Percentiles rank a stretch among this genome's conserved stretches.
These are phyloP conservation scores for Cylindrodendrum hubeiense DNA, from an alignment of 2,329 filamentous ascomycete genomes.

Conservation along the genomic window DNA sequence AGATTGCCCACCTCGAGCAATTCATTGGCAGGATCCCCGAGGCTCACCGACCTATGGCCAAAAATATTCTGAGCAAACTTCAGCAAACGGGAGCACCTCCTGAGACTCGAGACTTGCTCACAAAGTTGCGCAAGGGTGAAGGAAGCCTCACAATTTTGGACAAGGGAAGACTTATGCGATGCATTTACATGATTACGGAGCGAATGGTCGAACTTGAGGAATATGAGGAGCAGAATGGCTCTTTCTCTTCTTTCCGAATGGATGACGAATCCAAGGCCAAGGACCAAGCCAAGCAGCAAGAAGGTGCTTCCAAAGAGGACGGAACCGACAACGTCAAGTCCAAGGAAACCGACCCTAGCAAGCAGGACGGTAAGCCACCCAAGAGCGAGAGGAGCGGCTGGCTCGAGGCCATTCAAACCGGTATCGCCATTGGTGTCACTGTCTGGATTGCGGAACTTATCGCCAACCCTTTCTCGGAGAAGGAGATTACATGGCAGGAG, in stretches of 20 bases:
- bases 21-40: constrained; percentile 73
- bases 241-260: constrained; percentile 29
- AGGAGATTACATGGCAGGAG: constrained; percentile 98
- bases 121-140: constrained; percentile 66
- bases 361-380: constrained; percentile 52
- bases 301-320: constrained; percentile 28
- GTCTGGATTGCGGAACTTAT: constrained; percentile 58
- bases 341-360: constrained; percentile 38
- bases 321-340: constrained; percentile 37
- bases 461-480: constrained; percentile 58
- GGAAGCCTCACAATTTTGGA: constrained; percentile 62
- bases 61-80: constrained; percentile 71
- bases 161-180: constrained; percentile 53
- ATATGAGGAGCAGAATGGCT: constrained; percentile 35
- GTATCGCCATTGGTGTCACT: constrained; percentile 65
- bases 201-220: constrained; percentile 48
- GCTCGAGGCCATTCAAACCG: constrained; percentile 52
- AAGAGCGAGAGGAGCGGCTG: constrained; percentile 51
- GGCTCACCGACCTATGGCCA: constrained; percentile 70
- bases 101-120: constrained; percentile 72
- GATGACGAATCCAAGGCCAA: constrained; percentile 35
- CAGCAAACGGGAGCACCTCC: constrained; percentile 77
- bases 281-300: constrained; percentile 32
- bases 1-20: constrained; percentile 66
- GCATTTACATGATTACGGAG: constrained; percentile 52